Evolutionary conservation across 176 grass and related monocot genomes (phyloP).

Genomic region (Elymus sibiricus): DNA sequence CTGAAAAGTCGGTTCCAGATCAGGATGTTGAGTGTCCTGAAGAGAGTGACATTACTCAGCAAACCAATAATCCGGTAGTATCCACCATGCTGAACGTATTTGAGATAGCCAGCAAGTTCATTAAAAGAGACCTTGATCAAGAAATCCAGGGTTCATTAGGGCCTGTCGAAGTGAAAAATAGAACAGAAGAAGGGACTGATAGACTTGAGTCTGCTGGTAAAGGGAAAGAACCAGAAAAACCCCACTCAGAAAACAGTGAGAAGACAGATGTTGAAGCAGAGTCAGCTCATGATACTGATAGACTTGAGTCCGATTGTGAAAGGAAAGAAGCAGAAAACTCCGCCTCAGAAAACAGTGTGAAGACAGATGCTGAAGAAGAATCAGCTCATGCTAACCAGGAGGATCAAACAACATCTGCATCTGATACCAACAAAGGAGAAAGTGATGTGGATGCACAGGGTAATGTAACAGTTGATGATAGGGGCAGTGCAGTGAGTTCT

Average conservation of each 20-base stretch:
- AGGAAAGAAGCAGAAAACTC: constrained; percentile 24
- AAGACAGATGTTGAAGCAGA: constrained; percentile 13
- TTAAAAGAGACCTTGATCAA: constrained; percentile 45
- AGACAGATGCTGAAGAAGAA: constrained; percentile 12
- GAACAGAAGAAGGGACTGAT: constrained; percentile 5
- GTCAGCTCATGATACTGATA: not conserved
- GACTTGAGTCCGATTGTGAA: not conserved
- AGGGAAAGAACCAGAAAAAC: constrained; percentile 26
- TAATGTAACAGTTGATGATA: constrained; percentile 8
- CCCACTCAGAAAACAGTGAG: constrained; percentile 25
- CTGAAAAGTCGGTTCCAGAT: constrained; percentile 22
- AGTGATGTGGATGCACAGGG: constrained; percentile 11
- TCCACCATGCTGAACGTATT: constrained; percentile 31
- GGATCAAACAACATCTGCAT: constrained; percentile 17
- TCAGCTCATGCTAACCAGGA: constrained; percentile 10
- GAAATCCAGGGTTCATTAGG: constrained; percentile 15
- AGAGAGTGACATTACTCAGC: constrained; percentile 17
- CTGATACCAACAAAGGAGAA: not conserved
- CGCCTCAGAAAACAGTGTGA: constrained; percentile 27
- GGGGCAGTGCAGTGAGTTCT: not conserved
- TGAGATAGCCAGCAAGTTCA: constrained; percentile 35
- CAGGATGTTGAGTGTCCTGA: constrained; percentile 23
- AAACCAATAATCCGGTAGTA: constrained; percentile 20
- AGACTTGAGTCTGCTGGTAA: not conserved
- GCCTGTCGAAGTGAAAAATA: constrained; percentile 15